phyloP scores from a whole-genome alignment of 306 rosid species.

The Carpinus fangiana region DNA sequence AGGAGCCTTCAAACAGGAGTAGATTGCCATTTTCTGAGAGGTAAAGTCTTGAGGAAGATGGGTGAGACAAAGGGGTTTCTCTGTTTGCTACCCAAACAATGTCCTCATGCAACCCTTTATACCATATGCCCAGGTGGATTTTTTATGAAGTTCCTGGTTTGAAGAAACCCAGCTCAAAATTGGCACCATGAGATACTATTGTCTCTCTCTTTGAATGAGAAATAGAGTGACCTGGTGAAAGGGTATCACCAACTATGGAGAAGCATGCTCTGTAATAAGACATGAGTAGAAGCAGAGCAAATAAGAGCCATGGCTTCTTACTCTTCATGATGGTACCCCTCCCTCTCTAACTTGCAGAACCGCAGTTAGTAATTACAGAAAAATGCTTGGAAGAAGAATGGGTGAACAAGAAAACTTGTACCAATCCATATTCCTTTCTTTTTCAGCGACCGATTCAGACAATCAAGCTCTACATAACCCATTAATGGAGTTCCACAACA shows the following conservation, averaged over 20 bases:
- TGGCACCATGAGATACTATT: neutral
- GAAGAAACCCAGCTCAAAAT: neutral
- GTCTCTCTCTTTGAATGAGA: neutral
- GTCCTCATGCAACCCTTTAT: neutral
- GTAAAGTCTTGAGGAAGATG: neutral
- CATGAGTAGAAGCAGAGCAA: neutral
- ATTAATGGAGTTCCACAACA: too few relatives aligned
- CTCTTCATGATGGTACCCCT: neutral
- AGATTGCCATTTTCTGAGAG: neutral
- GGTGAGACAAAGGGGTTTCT: neutral
- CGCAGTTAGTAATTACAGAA: too few relatives aligned
- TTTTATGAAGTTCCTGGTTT: neutral
- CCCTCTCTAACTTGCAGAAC: neutral
- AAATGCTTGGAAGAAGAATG: too few relatives aligned
- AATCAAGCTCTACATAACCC: too few relatives aligned
- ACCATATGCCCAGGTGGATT: neutral
- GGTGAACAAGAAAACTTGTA: too few relatives aligned
- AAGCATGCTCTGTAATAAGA: neutral
- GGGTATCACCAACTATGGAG: neutral
- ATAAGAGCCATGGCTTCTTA: neutral
- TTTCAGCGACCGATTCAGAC: too few relatives aligned
- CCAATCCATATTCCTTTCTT: too few relatives aligned
- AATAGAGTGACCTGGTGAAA: neutral
- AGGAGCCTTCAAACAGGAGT: neutral
- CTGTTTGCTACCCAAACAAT: neutral